Evolutionary conservation across 306 rosid species (phyloP).

Genomic region (Oemleria cerasiformis): DNA sequence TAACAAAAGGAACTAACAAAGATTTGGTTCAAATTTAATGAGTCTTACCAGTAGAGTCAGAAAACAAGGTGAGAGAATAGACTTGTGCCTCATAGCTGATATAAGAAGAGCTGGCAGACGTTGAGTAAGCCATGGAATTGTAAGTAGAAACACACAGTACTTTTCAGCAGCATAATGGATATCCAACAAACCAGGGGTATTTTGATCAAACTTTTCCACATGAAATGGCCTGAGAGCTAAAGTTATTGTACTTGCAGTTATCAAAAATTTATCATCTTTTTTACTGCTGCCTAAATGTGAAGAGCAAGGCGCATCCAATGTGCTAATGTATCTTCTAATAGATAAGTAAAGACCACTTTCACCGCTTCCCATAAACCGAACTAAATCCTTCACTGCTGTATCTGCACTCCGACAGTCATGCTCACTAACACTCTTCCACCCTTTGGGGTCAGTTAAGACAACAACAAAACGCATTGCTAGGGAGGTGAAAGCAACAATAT

Average conservation of each 20-base stretch:
- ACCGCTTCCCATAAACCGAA: constrained; percentile 52
- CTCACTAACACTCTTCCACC: constrained; percentile 66
- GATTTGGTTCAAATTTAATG: constrained; percentile 29
- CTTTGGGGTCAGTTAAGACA: constrained; percentile 71
- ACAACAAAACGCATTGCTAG: constrained; percentile 78
- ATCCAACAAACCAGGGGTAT: constrained; percentile 39
- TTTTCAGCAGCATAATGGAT: constrained; percentile 56
- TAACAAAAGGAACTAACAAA: not conserved
- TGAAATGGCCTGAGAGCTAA: constrained; percentile 80
- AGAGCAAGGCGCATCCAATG: constrained; percentile 45
- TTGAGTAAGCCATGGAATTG: constrained; percentile 78
- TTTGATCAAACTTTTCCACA: constrained; percentile 38
- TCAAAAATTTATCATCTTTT: constrained; percentile 60
- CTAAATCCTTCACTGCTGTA: constrained; percentile 58
- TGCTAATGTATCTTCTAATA: constrained; percentile 60
- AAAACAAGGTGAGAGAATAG: constrained; percentile 75
- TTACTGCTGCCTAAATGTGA: constrained; percentile 25
- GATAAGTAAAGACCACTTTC: constrained; percentile 67
- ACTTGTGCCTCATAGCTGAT: constrained; percentile 85
- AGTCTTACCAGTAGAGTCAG: constrained; percentile 72
- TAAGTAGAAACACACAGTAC: constrained; percentile 52
- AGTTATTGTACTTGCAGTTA: constrained; percentile 84
- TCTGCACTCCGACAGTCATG: constrained; percentile 44
- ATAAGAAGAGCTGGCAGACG: constrained; percentile 69
- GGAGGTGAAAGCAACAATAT: constrained; percentile 50